Percentiles rank a stretch among this genome's conserved stretches.
Evolutionary conservation across 1,139 yeast species (phyloP).

Genomic region (Scheffersomyces quercinus): DNA sequence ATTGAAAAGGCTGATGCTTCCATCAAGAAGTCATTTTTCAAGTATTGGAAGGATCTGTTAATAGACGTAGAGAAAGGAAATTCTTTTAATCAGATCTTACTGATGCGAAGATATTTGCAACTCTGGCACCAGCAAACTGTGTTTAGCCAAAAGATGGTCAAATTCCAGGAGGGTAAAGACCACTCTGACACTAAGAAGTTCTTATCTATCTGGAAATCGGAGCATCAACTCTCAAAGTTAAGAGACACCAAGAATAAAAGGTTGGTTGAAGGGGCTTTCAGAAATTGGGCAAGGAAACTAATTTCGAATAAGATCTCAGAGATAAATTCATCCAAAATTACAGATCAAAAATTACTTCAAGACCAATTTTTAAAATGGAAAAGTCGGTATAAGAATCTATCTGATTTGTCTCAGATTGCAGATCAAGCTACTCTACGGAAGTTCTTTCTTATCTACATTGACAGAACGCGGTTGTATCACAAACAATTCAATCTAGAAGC

Average conservation of each 20-base stretch:
- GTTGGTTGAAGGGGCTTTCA: too few species aligned
- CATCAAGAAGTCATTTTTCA: slow-evolving; percentile 8
- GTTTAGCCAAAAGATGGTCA: too few species aligned
- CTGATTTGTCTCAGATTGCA: slow-evolving; percentile 11
- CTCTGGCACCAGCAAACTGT: too few species aligned
- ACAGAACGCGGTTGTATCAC: too few species aligned
- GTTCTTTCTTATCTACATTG: slow-evolving; percentile 7
- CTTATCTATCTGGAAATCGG: too few species aligned
- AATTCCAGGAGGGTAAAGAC: too few species aligned
- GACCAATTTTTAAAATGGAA: slow-evolving; percentile 3
- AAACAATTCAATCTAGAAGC: neutral
- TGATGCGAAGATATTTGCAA: too few species aligned
- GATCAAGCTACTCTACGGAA: slow-evolving; percentile 21
- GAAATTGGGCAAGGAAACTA: neutral
- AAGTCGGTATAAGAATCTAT: neutral
- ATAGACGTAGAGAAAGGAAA: too few species aligned
- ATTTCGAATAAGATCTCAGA: slow-evolving; percentile 1
- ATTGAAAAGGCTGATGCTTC: neutral
- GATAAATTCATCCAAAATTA: slow-evolving; percentile 2
- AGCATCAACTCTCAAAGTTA: too few species aligned
- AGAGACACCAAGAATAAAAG: too few species aligned
- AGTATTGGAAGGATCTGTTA: slow-evolving; percentile 15
- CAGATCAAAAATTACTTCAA: neutral
- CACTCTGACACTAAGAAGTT: too few species aligned
- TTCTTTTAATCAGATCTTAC: too few species aligned